Evolutionary conservation across 1,284 basidiomycete genomes (phyloP).

Genomic region (Puccinia horiana): DNA sequence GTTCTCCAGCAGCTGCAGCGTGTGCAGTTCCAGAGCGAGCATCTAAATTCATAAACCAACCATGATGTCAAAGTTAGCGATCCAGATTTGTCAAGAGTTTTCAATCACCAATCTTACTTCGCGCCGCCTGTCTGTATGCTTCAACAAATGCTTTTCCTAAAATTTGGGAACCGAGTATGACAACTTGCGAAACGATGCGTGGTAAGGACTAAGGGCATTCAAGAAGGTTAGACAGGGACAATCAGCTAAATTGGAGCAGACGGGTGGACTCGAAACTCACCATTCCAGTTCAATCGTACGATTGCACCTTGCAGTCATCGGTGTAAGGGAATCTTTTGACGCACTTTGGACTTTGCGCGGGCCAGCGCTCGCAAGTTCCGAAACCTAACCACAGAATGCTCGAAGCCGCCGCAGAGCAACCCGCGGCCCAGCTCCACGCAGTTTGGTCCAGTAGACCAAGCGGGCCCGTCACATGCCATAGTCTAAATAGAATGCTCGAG

Average conservation of each 20-base stretch:
- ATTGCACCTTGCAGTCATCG: background rate
- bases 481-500: too few species aligned
- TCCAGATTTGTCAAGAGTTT: background rate
- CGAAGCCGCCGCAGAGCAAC: too few species aligned
- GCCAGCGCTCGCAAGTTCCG: too few species aligned
- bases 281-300: constrained; percentile 13
- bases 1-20: constrained; percentile 56
- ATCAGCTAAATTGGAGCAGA: background rate
- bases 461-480: too few species aligned
- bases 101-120: constrained; percentile 68
- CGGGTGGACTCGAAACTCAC: background rate
- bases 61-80: background rate
- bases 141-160: constrained; percentile 88
- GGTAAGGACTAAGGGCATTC: constrained; percentile 55
- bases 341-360: too few species aligned
- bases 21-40: constrained; percentile 71
- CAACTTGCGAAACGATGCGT: constrained; percentile 74
- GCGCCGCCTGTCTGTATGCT: constrained; percentile 85
- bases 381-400: too few species aligned
- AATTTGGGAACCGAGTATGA: constrained; percentile 76
- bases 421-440: too few species aligned
- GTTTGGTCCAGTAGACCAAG: too few species aligned
- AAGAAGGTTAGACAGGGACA: background rate
- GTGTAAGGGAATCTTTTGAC: too few species aligned
- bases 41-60: constrained; percentile 63